Base-by-base conservation (phyloP, 192 early-diverging fungal species). In the Dimargaris cristalligena region DNA sequence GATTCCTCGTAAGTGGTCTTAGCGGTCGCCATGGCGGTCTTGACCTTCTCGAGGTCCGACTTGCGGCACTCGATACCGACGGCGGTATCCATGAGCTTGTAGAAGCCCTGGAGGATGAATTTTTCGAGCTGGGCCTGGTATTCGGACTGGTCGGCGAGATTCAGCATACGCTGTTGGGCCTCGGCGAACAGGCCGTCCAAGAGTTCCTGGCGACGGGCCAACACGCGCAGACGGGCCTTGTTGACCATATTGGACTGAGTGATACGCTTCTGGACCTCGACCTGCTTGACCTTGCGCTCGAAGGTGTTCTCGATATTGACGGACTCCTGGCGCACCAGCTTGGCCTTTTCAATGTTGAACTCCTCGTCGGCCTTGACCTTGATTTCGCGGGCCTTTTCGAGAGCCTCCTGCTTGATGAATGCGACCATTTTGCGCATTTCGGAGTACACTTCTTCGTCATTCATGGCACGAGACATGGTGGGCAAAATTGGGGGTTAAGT, bases 341-440 rank as follows among this genome's bases (percentile, higher is more conserved):
- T 99, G 71, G 90, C 95, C 79, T 83, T 68, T 77, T 99, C 95
- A 77, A 99, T 99, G 76, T 99, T 99, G 81, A 97, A 99, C 66
- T 99, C 95, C 64, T 99, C 95, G 71, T 99, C 92, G 52, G 95
- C 95, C 85, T 98, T 99, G 66, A 96, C 85, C 76, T 92, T 94
- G 70, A 95, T 92, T 73, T 99, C 95, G 44, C 89, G 80, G 29
- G 94, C 93, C 79, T 99, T 99, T 69, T 99, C 95, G 28, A 92
- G 69, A 9, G 95, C 94, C 73, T 99, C 95, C 73, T 99, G 94
- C 70, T 90, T 92, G 78, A 99, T 99, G 76, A 99, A 99, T 32
- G 88, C 82, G 41, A 96, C 92, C 94, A 98, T 96, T 80, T 98
- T 98, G 74, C 81, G 86, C 94, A 98, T 98, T 81, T 98, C 94